A percentile compares a stretch with the other conserved stretches of the same genome.
Conservation (phyloP, 257 asterid genomes). For the Pogostemon cablin region DNA sequence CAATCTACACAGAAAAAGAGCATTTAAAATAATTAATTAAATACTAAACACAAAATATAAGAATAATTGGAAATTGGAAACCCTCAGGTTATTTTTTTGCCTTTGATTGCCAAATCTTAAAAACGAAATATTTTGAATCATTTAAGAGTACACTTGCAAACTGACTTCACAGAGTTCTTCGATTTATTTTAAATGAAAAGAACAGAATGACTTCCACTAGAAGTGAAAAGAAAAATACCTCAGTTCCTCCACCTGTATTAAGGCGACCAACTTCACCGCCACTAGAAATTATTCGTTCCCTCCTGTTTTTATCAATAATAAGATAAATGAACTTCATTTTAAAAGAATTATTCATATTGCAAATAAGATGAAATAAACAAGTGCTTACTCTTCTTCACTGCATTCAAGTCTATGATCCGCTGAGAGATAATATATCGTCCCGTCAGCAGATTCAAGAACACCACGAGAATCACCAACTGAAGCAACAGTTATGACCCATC, state of each 20-base stretch:
- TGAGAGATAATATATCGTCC: slow-evolving; percentile 76
- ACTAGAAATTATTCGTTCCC: slow-evolving; percentile 86
- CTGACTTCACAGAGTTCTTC: background rate
- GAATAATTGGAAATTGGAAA: background rate
- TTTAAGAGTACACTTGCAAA: background rate
- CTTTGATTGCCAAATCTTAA: background rate
- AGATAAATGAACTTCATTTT: slow-evolving; percentile 19
- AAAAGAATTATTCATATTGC: background rate
- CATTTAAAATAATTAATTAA: slow-evolving; percentile 24
- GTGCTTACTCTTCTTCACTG: slow-evolving; percentile 91
- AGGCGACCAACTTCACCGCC: slow-evolving; percentile 99
- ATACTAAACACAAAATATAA: background rate
- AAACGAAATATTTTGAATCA: slow-evolving; percentile 4
- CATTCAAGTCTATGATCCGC: slow-evolving; percentile 97
- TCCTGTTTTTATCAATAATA: slow-evolving; percentile 53
- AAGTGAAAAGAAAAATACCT: slow-evolving; percentile 51
- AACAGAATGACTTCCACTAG: background rate
- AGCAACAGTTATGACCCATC: slow-evolving; percentile 94
- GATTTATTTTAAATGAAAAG: background rate
- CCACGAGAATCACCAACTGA: slow-evolving; percentile 99
- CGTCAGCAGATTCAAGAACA: slow-evolving; percentile 85
- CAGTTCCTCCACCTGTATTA: slow-evolving; percentile 98
- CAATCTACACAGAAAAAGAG: slow-evolving; percentile 58
- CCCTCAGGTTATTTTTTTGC: background rate
- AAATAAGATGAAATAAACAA: slow-evolving; percentile 18